Evolutionary conservation across 768 basidiomycete genomes (phyloP).

Genomic region (Crepidotus variabilis): DNA sequence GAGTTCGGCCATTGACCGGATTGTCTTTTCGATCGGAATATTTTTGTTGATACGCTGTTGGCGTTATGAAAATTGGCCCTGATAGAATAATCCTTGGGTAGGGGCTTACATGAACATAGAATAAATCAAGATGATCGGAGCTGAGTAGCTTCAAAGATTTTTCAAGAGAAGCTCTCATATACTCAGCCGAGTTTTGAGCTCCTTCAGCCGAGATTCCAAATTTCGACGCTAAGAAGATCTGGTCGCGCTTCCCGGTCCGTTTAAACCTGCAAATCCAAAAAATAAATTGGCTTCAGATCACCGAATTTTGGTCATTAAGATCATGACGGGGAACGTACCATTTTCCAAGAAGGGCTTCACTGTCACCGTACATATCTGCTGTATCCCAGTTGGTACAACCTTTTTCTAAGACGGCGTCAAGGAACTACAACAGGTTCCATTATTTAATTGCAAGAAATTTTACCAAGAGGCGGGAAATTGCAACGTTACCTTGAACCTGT

Average conservation of each 20-base stretch:
- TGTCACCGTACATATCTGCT: constrained; percentile 41
- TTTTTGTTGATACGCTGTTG: too few species aligned
- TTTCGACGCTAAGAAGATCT: constrained; percentile 70
- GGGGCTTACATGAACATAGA: constrained; percentile 42
- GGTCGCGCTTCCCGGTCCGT: constrained; percentile 42
- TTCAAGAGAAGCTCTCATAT: constrained; percentile 31
- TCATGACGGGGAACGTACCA: too few species aligned
- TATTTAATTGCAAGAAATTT: too few species aligned
- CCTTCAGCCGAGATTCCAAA: constrained; percentile 20
- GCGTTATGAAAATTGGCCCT: too few species aligned
- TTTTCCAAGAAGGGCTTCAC: constrained; percentile 40
- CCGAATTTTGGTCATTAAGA: too few species aligned
- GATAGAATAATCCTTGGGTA: too few species aligned
- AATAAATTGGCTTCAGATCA: too few species aligned
- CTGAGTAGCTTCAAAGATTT: constrained; percentile 40
- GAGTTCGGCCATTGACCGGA: too few species aligned
- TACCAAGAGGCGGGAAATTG: too few species aligned
- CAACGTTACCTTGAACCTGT: constrained; percentile 48
- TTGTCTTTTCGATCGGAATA: too few species aligned
- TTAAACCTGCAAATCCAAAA: too few species aligned
- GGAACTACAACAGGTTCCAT: too few species aligned
- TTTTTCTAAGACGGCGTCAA: constrained; percentile 36
- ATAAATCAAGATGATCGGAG: constrained; percentile 40
- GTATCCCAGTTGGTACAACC: constrained; percentile 48
- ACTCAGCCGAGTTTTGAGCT: constrained; percentile 29